phyloP scores from a whole-genome alignment of 164 flowering plant species.

The Magnolia kwangsiensis region DNA sequence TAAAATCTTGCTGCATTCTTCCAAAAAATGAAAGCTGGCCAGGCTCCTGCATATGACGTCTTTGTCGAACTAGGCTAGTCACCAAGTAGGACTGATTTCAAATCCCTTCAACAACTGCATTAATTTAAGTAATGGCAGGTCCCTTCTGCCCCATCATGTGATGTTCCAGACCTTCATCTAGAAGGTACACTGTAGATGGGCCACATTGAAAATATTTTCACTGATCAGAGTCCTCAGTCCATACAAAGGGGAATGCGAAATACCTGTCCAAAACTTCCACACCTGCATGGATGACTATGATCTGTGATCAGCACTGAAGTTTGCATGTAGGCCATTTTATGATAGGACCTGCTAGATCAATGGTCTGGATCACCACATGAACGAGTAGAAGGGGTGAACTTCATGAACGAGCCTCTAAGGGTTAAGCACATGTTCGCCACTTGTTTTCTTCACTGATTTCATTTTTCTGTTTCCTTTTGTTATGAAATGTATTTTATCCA shows the following conservation, averaged over 20 bases:
- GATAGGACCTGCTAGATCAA: not conserved
- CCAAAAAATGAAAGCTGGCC: not conserved
- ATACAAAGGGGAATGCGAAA: not conserved
- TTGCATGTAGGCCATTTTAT: not conserved
- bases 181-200: not conserved
- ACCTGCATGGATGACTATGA: not conserved
- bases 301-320: not conserved
- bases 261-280: not conserved
- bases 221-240: not conserved
- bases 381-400: too few relatives aligned
- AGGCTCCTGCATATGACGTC: not conserved
- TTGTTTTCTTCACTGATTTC: not conserved
- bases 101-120: not conserved
- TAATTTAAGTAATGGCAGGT: too few relatives aligned
- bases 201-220: not conserved
- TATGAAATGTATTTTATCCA: not conserved
- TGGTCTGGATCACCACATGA: not conserved
- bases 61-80: not conserved
- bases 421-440: not conserved
- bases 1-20: not conserved
- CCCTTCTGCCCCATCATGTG: not conserved
- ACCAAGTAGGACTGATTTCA: not conserved
- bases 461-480: not conserved
- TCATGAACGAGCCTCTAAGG: not conserved
- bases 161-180: not conserved